Evolutionary conservation across 495 filamentous ascomycete genomes (phyloP), one percentile per base, ranked within the genome.

Genomic region (Neurospora discreta): DNA sequence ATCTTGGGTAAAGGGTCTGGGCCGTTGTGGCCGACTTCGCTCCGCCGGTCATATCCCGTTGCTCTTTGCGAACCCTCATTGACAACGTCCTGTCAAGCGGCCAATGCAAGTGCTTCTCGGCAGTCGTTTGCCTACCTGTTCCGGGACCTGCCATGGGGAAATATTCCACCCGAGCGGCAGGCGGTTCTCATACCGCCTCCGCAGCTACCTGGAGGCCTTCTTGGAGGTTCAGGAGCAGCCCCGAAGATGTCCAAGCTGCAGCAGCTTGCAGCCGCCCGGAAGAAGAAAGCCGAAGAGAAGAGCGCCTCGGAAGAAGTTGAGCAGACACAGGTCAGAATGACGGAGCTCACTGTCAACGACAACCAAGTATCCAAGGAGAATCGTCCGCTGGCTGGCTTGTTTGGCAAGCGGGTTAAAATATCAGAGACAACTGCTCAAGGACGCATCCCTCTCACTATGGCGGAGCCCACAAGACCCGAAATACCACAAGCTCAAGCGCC

Each of bases 241-340:
- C 82, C 87, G n/a, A 97, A 96, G 76, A 86, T 91, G 77, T 97
- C 95, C 13, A 99, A 98, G 77, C 84, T 98, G 39, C 94, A 95
- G 72, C 90, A 90, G 52, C 84, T 98, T 23, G 95, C 95, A 72
- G 93, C 93, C n/a, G 89, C 91, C 26, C 88, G 93, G 68, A 91
- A 90, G 79, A 96, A 94, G 82, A 94, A 93, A 80, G 89, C 91
- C 68, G 91, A 92, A 44, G 89, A 90, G 52, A 90, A 90, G 77
- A 81, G 72, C 39, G 69, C 75, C 16, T 60, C 70, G 1, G 80
- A 80, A 30, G 80, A 82, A 39, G 52, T 79, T 15, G 80, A 78
- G 39, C 72, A 78, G 39, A 74, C 81, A 0, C 78, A 76, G 67
- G 69, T 73, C 8, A 70, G 78, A 20, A 70, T 81, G 68, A 69